These are phyloP conservation scores for Melaleuca quinquenervia DNA, from an alignment of 345 rosid species.

Conservation along the genomic window DNA sequence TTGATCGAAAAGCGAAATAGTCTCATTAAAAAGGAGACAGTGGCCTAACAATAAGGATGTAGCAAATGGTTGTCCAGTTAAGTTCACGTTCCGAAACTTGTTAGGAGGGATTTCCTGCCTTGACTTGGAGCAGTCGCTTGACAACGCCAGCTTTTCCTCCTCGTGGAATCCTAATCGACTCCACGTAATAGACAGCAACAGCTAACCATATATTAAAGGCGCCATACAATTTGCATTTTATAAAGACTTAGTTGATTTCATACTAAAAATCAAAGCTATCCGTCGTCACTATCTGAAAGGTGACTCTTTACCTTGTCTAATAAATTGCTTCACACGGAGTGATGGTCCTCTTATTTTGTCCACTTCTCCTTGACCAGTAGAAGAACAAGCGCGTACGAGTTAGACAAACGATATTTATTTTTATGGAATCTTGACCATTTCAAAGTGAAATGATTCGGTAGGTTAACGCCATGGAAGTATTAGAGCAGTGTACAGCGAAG, in stretches of 20 bases:
- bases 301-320: too few species aligned
- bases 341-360: too few species aligned
- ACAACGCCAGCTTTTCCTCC: neutral
- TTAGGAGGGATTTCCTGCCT: too few species aligned
- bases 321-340: too few species aligned
- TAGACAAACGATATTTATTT: neutral
- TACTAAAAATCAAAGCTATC: too few species aligned
- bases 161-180: neutral
- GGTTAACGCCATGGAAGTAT: neutral
- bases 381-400: neutral
- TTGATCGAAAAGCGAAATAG: too few species aligned
- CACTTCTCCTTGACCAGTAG: too few species aligned
- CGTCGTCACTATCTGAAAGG: too few species aligned
- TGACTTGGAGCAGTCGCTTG: too few species aligned
- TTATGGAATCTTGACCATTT: neutral
- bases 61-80: neutral
- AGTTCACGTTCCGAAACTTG: too few species aligned
- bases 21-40: too few species aligned
- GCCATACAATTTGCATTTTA: neutral
- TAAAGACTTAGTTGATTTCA: neutral
- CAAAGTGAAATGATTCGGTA: neutral
- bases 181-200: neutral
- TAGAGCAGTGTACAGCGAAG: neutral
- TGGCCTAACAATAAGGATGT: too few species aligned
- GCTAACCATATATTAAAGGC: neutral